A percentile compares a stretch with the other conserved stretches of the same genome.
Conservation (phyloP, 768 basidiomycete species). For the Hemileccinum rubropunctum region DNA sequence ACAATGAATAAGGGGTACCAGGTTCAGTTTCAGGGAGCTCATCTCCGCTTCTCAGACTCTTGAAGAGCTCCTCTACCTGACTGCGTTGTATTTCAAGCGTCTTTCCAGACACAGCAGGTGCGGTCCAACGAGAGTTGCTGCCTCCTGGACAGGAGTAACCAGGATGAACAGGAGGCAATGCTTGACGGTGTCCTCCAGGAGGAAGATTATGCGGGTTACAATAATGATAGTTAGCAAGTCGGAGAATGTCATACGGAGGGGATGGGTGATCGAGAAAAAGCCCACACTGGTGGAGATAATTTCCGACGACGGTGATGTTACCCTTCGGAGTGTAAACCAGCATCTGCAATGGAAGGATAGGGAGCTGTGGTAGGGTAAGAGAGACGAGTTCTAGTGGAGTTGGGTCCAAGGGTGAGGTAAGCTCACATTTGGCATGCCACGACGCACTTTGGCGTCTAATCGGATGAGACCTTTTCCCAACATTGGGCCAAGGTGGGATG, state of each 20-base stretch:
- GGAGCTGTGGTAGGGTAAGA: constrained; percentile 48
- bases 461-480: constrained; percentile 81
- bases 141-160: constrained; percentile 41
- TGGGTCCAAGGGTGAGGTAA: constrained; percentile 15
- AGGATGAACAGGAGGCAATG: constrained; percentile 40
- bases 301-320: constrained; percentile 80
- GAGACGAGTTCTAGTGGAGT: constrained; percentile 15
- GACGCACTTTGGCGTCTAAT: constrained; percentile 72
- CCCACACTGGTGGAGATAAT: constrained; percentile 63
- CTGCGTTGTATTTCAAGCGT: constrained; percentile 88
- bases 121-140: constrained; percentile 48
- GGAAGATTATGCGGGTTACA: constrained; percentile 88
- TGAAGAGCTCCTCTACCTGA: constrained; percentile 93
- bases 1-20: constrained; percentile 47
- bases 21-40: constrained; percentile 86
- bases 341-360: constrained; percentile 80
- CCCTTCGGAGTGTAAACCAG: constrained; percentile 94
- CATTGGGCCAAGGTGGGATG: constrained; percentile 76
- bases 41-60: constrained; percentile 81
- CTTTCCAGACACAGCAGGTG: constrained; percentile 59
- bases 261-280: constrained; percentile 81
- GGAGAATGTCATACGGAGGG: constrained; percentile 59
- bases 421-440: constrained; percentile 61
- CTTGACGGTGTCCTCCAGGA: constrained; percentile 55
- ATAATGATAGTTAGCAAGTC: constrained; percentile 65